These are phyloP conservation scores for Camelina hispida DNA, from an alignment of 345 rosid genomes.

Conservation along the genomic window DNA sequence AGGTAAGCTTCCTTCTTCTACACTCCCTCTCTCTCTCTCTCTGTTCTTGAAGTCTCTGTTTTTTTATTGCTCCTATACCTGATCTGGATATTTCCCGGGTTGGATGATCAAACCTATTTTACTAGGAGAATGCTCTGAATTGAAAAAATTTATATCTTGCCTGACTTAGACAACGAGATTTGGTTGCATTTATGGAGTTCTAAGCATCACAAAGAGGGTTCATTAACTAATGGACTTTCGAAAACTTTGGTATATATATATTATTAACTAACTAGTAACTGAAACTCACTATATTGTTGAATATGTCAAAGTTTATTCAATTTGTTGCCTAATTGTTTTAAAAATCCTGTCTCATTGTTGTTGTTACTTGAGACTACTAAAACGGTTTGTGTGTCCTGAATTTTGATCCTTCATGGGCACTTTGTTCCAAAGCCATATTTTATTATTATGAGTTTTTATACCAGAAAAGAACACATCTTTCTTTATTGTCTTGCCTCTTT, in stretches of 20 bases:
- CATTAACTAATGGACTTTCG: conserved; percentile 28
- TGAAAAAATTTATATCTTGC: conserved; percentile 18
- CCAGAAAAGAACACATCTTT: conserved; percentile 35
- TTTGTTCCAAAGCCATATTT: conserved; percentile 31
- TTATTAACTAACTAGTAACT: background rate
- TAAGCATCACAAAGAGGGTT: conserved; percentile 36
- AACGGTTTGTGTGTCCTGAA: conserved; percentile 10
- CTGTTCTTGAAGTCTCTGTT: background rate
- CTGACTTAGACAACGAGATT: conserved; percentile 38
- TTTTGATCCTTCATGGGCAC: conserved; percentile 22
- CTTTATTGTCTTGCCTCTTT: conserved; percentile 37
- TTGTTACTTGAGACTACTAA: conserved; percentile 20
- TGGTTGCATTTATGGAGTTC: conserved; percentile 39
- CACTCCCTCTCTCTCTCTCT: background rate
- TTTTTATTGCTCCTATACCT: background rate
- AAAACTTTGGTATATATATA: conserved; percentile 26
- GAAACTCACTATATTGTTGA: background rate
- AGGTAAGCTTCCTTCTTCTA: conserved; percentile 49
- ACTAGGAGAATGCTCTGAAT: background rate
- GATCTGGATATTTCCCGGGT: background rate
- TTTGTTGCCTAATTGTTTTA: conserved; percentile 15
- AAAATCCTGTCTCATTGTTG: conserved; percentile 15
- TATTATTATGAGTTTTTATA: conserved; percentile 32
- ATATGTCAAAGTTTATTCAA: conserved; percentile 2
- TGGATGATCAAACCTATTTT: conserved; percentile 21